Percentiles rank a stretch among this genome's conserved stretches.
These are phyloP conservation scores for Suillus americanus DNA, from an alignment of 768 basidiomycete species.

Conservation along the genomic window DNA sequence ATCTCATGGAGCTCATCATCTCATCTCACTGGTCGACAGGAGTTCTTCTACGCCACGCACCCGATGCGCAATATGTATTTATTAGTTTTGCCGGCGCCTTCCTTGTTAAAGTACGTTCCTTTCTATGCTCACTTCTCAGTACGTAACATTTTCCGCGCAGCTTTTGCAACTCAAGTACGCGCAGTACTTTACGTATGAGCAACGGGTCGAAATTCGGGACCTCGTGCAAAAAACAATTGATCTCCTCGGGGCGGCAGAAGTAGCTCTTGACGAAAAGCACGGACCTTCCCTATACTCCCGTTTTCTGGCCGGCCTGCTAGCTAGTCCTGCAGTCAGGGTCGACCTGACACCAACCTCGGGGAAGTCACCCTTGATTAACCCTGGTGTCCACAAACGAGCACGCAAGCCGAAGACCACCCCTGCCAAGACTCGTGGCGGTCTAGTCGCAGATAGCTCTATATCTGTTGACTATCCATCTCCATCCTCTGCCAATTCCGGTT, in stretches of 20 bases:
- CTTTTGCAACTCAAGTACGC: conserved; percentile 79
- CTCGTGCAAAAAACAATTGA: conserved; percentile 68
- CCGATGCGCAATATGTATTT: conserved; percentile 79
- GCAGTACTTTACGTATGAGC: conserved; percentile 54
- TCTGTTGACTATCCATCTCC: conserved; percentile 39
- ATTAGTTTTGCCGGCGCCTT: conserved; percentile 81
- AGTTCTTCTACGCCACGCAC: conserved; percentile 66
- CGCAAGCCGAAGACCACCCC: background rate
- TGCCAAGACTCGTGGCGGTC: background rate
- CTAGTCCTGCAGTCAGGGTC: conserved; percentile 27
- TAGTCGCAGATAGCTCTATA: conserved; percentile 13
- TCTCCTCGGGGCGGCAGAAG: conserved; percentile 64
- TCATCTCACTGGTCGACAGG: conserved; percentile 32
- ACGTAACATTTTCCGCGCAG: conserved; percentile 29
- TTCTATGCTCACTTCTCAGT: background rate
- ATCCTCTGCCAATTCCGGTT: conserved; percentile 21
- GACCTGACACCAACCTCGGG: background rate
- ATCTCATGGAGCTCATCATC: background rate
- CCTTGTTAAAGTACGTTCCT: conserved; percentile 65
- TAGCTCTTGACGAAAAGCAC: conserved; percentile 79
- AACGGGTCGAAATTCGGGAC: conserved; percentile 58
- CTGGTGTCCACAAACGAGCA: background rate
- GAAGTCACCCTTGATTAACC: background rate
- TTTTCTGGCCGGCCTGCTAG: conserved; percentile 72
- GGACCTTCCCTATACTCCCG: conserved; percentile 79